phyloP scores from a whole-genome alignment of 768 basidiomycete species.

The Leccinum disarticulatum region DNA sequence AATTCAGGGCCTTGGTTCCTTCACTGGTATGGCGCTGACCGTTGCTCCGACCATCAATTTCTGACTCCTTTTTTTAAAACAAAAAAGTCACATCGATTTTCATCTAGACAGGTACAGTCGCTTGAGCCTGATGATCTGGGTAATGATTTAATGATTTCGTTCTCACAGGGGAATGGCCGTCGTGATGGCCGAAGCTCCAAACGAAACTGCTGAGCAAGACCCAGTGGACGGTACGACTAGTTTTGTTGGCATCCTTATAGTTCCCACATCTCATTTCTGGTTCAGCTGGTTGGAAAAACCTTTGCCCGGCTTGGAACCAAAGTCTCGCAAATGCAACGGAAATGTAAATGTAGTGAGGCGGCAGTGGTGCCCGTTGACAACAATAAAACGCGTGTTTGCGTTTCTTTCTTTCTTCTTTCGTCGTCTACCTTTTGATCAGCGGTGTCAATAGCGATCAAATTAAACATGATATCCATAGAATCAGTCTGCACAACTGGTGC shows the following conservation, averaged over 20 bases:
- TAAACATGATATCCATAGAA: neutral
- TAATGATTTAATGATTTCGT: constrained; percentile 39
- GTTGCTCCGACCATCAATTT: neutral
- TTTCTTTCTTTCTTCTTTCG: neutral
- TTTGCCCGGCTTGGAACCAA: constrained; percentile 10
- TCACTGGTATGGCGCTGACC: constrained; percentile 23
- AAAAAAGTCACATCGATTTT: constrained; percentile 27
- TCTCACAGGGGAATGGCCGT: constrained; percentile 40
- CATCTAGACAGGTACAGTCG: constrained; percentile 16
- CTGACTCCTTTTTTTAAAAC: neutral
- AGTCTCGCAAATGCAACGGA: neutral
- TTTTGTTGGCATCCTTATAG: neutral
- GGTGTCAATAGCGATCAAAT: neutral
- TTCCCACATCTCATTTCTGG: neutral
- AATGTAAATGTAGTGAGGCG: neutral
- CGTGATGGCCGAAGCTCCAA: constrained; percentile 38
- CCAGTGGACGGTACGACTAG: constrained; percentile 19
- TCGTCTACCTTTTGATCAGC: neutral
- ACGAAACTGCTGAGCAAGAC: constrained; percentile 20
- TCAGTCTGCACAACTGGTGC: neutral
- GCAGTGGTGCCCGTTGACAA: neutral
- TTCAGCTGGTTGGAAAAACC: constrained; percentile 19
- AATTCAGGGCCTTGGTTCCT: constrained; percentile 66
- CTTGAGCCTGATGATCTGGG: constrained; percentile 23
- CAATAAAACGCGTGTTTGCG: neutral